A percentile compares a stretch with the other conserved stretches of the same genome.
These are phyloP conservation scores for Cucumis cinereus DNA, from an alignment of 306 rosid species.

Conservation along the genomic window DNA sequence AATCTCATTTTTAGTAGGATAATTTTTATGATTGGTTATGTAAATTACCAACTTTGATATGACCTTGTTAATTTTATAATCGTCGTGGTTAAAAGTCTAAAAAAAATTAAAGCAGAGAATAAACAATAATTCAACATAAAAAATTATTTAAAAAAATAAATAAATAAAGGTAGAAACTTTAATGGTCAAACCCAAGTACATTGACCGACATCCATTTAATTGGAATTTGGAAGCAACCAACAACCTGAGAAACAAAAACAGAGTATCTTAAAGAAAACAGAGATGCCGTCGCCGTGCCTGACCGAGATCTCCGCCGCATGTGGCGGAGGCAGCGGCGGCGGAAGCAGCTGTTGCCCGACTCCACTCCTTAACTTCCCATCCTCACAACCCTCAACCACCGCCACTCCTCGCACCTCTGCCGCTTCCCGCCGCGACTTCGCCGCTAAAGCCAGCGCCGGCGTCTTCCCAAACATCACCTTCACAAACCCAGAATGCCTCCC, in stretches of 20 bases:
- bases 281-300: conserved; percentile 38
- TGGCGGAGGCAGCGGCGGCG: conserved; percentile 28
- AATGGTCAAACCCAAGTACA: neutral
- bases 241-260: neutral
- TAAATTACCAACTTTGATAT: too few relatives aligned
- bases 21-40: too few relatives aligned
- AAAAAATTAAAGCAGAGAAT: neutral
- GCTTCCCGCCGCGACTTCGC: conserved; percentile 58
- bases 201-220: neutral
- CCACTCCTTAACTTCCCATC: conserved; percentile 31
- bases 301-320: conserved; percentile 35
- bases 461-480: conserved; percentile 61
- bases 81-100: too few relatives aligned
- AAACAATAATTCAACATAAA: too few relatives aligned
- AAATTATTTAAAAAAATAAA: too few relatives aligned
- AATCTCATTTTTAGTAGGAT: too few relatives aligned
- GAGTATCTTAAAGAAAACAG: neutral
- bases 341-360: conserved; percentile 43
- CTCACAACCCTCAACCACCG: neutral
- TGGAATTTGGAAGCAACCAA: neutral
- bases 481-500: conserved; percentile 88
- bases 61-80: too few relatives aligned
- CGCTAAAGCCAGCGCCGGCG: conserved; percentile 36
- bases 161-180: neutral
- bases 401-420: conserved; percentile 37